phyloP scores from a whole-genome alignment of 2,329 filamentous ascomycete species.

The Exophiala lecanii-corni region DNA sequence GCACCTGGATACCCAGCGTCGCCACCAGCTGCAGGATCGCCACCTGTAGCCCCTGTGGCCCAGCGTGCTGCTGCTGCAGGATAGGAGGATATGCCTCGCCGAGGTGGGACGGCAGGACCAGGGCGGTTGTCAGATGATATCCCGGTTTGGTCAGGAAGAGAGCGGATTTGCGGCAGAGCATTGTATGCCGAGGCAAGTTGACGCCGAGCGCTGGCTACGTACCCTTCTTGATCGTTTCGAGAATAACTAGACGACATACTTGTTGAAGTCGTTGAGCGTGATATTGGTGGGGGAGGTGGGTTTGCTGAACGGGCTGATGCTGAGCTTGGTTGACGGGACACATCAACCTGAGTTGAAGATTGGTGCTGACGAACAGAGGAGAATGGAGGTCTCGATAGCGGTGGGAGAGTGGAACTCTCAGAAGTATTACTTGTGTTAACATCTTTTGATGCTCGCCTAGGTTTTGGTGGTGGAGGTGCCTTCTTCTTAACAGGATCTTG shows the following conservation, averaged over 20 bases:
- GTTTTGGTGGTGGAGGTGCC: conserved; percentile 35
- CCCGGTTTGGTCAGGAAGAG: conserved; percentile 26
- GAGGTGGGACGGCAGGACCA: conserved; percentile 30
- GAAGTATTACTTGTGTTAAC: conserved; percentile 4
- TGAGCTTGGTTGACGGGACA: conserved; percentile 2
- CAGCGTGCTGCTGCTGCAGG: conserved; percentile 31
- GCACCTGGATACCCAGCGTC: conserved; percentile 16
- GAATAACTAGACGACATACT: conserved; percentile 11
- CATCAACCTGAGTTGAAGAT: conserved; percentile 11
- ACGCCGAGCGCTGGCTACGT: conserved; percentile 23
- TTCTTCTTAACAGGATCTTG: conserved; percentile 28
- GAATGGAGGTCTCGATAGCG: conserved; percentile 24
- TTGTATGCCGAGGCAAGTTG: conserved; percentile 24
- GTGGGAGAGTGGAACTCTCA: conserved; percentile 18
- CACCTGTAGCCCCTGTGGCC: conserved; percentile 25
- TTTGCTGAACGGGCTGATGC: conserved; percentile 4
- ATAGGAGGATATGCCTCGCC: conserved; percentile 27
- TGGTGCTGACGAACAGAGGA: conserved; percentile 29
- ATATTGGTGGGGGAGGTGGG: conserved; percentile 22
- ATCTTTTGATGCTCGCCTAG: conserved; percentile 28
- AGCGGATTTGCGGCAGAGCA: conserved; percentile 26
- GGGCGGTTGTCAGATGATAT: conserved; percentile 18
- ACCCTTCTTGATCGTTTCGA: conserved; percentile 22
- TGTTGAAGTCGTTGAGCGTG: conserved; percentile 14
- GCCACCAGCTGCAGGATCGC: conserved; percentile 20